Base-by-base conservation (phyloP, 306 rosid species). In the Inga oerstediana region DNA sequence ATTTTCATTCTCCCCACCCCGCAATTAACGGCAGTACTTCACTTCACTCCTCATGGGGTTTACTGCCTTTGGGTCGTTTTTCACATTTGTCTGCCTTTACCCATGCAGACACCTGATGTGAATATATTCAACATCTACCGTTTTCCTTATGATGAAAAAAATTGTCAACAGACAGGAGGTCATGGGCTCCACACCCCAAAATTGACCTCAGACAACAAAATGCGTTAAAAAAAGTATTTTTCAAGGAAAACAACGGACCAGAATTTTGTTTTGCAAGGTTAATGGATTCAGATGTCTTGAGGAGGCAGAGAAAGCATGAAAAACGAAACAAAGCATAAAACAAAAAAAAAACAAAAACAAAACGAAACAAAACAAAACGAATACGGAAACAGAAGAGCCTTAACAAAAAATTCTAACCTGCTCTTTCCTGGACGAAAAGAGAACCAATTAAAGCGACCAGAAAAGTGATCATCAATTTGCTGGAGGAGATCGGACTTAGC, bases 401-500 rank as follows among this genome's bases (percentile, higher is more conserved):
- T 15, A 10, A 22, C 1, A 3, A 72, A 24, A 80, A 80, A 30
- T 19, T 7, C 7, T 16, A 82, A 90, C 97, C 93, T 92, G 88
- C 2, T 89, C 87, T 90, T 91, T 58, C 98, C 99, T 24, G 98
- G 93, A 44, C 91, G 90, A 85, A 87, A 96, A 88, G 82, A 84
- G 74, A 82, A 76, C 92, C 93, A 94, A 85, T 89, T 78, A 87
- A 84, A 90, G 89, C 95, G 98, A 77, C 88, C 90, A 37, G 88
- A 66, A 80, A 96, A 94, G 48, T 81, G 94, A 45, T 88, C 85
- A 30, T 92, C 87, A 78, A 94, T 89, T 82, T 90, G 97, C 35
- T 85, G 92, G 68, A 86, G 72, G 94, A 96, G 91, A 94, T 94
- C 98, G 56, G 98, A 88, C 79, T 88, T 89, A 39, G 97, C 72